Conservation (phyloP, 306 rosid species). For the Begonia masoniana region DNA sequence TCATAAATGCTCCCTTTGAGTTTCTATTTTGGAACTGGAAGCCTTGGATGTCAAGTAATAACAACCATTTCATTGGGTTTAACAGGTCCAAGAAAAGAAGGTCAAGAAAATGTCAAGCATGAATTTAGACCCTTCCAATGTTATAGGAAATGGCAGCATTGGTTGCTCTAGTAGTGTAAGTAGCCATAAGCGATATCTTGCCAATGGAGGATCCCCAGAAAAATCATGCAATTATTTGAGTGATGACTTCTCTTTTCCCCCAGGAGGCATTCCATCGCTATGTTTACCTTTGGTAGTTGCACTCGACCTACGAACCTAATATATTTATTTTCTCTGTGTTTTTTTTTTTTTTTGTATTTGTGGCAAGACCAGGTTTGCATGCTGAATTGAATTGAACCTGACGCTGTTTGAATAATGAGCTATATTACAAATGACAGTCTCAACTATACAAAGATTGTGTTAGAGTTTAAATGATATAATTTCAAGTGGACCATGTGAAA, state of each 20-base stretch:
- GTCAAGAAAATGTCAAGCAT: constrained; percentile 81
- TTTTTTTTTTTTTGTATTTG: not conserved
- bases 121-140: constrained; percentile 71
- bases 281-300: constrained; percentile 82
- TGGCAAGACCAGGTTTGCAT: not conserved
- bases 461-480: no score
- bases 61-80: constrained; percentile 1
- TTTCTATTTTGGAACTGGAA: not conserved
- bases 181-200: constrained; percentile 46
- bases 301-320: constrained; percentile 13
- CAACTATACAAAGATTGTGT: no score
- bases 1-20: no score
- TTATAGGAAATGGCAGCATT: constrained; percentile 62
- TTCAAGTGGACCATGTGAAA: no score
- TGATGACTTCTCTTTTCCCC: constrained; percentile 58
- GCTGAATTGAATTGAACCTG: no score
- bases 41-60: not conserved
- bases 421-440: no score
- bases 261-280: constrained; percentile 67
- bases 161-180: constrained; percentile 74
- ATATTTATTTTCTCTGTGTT: not conserved
- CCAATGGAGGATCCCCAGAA: constrained; percentile 69
- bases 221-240: constrained; percentile 36
- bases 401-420: no score
- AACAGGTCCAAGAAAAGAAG: constrained; percentile 98